Conservation (phyloP, 1,139 yeast genomes). For the Geotrichum candidum region DNA sequence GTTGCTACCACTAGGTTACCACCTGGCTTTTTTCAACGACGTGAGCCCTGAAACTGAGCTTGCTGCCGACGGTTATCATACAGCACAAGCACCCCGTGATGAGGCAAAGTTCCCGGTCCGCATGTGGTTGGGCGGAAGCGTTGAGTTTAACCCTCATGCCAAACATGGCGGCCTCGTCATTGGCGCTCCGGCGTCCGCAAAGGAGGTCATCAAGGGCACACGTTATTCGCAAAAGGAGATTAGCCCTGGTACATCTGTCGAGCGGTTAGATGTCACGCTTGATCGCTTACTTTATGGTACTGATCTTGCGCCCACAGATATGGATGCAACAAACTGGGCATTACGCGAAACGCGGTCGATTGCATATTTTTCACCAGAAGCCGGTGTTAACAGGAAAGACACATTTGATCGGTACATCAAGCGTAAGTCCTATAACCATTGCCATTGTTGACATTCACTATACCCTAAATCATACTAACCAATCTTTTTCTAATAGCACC, state of each 20-base stretch:
- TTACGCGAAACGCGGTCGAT: conserved; percentile 31
- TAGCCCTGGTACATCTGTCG: conserved; percentile 10
- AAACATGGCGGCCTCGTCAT: conserved; percentile 32
- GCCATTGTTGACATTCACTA: not conserved
- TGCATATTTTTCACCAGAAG: conserved; percentile 29
- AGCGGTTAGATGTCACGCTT: conserved; percentile 30
- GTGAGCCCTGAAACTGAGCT: conserved; percentile 45
- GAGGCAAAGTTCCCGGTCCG: conserved; percentile 47
- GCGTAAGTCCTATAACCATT: conserved; percentile 12
- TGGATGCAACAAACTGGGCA: conserved; percentile 24
- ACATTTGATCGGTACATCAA: conserved; percentile 20
- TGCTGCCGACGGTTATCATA: conserved; percentile 75
- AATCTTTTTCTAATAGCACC: conserved; percentile 20
- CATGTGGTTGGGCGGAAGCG: conserved; percentile 76
- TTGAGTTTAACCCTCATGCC: conserved; percentile 38
- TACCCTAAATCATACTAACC: not conserved
- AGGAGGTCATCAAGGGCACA: conserved; percentile 6
- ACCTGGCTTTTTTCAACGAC: conserved; percentile 59
- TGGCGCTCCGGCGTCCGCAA: conserved; percentile 13
- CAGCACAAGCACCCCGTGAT: conserved; percentile 62
- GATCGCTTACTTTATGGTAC: conserved; percentile 27
- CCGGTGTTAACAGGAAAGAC: conserved; percentile 20
- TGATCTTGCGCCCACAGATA: conserved; percentile 14
- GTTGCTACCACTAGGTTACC: conserved; percentile 50
- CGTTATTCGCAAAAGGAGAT: conserved; percentile 10